phyloP scores from a whole-genome alignment of 2,329 filamentous ascomycete genomes.

The Huntiella decipiens region DNA sequence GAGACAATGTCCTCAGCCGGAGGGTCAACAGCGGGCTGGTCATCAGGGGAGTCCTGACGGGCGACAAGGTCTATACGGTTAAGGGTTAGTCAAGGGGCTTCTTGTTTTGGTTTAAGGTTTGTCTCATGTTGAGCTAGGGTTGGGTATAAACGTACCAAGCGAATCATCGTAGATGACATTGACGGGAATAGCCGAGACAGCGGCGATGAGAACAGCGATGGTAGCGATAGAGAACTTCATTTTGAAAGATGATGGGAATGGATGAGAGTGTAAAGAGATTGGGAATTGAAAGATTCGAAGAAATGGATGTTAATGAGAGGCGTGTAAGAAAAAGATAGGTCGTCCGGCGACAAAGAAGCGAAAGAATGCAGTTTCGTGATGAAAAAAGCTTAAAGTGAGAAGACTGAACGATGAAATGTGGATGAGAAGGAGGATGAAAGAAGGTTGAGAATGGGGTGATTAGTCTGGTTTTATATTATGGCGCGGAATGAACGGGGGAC shows the following conservation, averaged over 20 bases:
- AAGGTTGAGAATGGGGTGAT: too few relatives aligned
- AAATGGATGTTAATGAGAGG: constrained; percentile 1
- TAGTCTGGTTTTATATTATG: too few relatives aligned
- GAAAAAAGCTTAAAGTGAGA: constrained; percentile 7
- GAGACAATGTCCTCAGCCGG: constrained; percentile 6
- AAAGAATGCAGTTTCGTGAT: constrained; percentile 2
- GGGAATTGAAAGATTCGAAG: background rate
- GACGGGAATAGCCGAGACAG: constrained; percentile 23
- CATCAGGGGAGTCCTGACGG: constrained; percentile 15
- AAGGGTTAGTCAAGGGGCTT: background rate
- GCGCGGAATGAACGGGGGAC: too few relatives aligned
- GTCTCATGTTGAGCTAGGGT: too few relatives aligned
- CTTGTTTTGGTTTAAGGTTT: too few relatives aligned
- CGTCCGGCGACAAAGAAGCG: constrained; percentile 10
- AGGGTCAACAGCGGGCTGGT: constrained; percentile 3
- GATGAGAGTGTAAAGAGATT: background rate
- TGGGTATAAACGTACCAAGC: background rate
- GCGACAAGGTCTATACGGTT: constrained; percentile 17
- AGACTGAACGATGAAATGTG: background rate
- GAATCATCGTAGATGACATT: constrained; percentile 1
- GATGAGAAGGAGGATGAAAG: background rate
- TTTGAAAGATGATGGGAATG: constrained; percentile 18
- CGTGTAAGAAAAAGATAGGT: constrained; percentile 10
- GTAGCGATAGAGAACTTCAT: constrained; percentile 34
- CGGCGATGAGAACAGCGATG: constrained; percentile 27